Base-by-base conservation (phyloP, 805 yeast species). In the Lipomyces yamadae region DNA sequence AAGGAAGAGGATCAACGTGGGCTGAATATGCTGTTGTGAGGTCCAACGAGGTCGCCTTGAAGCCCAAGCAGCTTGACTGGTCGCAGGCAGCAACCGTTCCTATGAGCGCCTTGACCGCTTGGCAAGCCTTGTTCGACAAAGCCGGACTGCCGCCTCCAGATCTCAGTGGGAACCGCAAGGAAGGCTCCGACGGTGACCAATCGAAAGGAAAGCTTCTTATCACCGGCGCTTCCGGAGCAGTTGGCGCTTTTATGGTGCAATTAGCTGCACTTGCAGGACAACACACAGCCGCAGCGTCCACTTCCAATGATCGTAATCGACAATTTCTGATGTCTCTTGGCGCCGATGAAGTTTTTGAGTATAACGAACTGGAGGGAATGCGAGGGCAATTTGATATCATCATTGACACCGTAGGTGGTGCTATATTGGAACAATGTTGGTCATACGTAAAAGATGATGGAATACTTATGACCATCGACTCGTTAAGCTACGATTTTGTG, bases 41-140 rank as follows among this genome's bases (percentile, higher is more conserved):
- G 33, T 52, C 33, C 13, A 2, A 52, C 34, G 55, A 52, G 34
- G 1, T 15, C 2, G 30, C 55, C 15, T 52, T 52, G 55, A 52
- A 52, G 8, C 55, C 55, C 34, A 52, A 52, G 8, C n/a, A 34
- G 33, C 35, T 52, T 11, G 34, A 52, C 55, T 52, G 55, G 55
- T 33, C 55, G 29, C 34, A 52, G 34, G 10, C 55, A 15, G 55
- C 55, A 29, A 29, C 55, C 1, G 55, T 52, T 24, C 55, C 55
- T n/a, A 52, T 52, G 55, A 52, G 55, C 34, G 55, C 55, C 55
- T 52, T 52, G 55, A 52, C 55, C 6, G 55, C 55, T 2, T 52
- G 55, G 55, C 55, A 52, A 52, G 55, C 55, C 2, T 52, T 52
- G 34, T 52, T 52, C 29, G 55, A 24, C 34, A 52, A 52, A 24